Base-by-base conservation (phyloP, 768 basidiomycete genomes). In the Leccinum obscurum region DNA sequence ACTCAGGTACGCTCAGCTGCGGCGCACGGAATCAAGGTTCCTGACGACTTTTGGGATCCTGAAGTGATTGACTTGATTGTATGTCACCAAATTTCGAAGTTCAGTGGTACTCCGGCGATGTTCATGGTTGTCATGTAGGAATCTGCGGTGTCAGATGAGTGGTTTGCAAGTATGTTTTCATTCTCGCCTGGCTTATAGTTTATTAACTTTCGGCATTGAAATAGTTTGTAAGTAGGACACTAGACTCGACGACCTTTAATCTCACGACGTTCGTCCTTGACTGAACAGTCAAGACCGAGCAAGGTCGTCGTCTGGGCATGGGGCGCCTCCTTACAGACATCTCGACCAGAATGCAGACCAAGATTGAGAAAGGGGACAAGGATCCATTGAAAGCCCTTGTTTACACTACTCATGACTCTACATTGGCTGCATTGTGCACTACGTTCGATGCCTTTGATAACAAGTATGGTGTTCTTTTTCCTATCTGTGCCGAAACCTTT, bases 391-490 rank as follows among this genome's bases (percentile, higher is more conserved):
- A 86, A 68, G 76, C 92, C 32, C 81, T 89, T 5, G 80, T 92
- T 4, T 85, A 89, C 64, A 82, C 81, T 56, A 88, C 87, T 6
- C 89, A 91, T 64, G 90, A 92, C 69, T 87, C 89, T 4, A 81
- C 84, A 1, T 72, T 92, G 26, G 89, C 88, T 1, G 88, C 79
- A 0, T 65, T 91, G 35, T 81, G 81, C 49, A 76, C 77, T 26
- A 88, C 89, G 4, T 77, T 92, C 3, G 89, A 90, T 62, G 86
- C 85, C 4, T 91, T 84, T 70, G 88, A 92, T 62, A 82, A 89
- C 5, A 81, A 79, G 89, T 87, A 67, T 28, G 80, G 2, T 24
- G 2, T 72, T 37, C n/a, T 52, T 39, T 6, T 17, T 5, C 6
- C n/a, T 22, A 15, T n/a, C 28, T 15, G 20, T 52, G 20, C 22